A percentile compares a stretch with the other conserved stretches of the same genome.
Evolutionary conservation across 345 rosid genomes (phyloP).

Genomic region (Gossypium sturtianum): DNA sequence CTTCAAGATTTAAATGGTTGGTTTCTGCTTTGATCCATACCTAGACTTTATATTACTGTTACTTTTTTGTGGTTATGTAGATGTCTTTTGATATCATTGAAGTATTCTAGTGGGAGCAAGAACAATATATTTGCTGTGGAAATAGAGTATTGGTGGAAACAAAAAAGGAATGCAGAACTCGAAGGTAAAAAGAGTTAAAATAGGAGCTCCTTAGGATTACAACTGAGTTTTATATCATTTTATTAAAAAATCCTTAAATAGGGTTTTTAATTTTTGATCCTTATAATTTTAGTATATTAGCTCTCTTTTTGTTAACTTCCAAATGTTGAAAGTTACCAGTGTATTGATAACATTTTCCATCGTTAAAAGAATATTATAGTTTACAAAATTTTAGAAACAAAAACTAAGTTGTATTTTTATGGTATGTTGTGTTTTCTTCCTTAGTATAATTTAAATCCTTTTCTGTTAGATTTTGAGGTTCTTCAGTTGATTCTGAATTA

Average conservation of each 20-base stretch:
- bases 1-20: too few species aligned
- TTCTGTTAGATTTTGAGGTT: not conserved
- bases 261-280: constrained; percentile 15
- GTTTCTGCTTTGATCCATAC: too few species aligned
- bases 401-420: not conserved
- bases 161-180: constrained; percentile 16
- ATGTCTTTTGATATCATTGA: too few species aligned
- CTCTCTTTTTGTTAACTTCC: constrained; percentile 8
- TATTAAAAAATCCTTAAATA: constrained; percentile 12
- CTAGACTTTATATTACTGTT: too few species aligned
- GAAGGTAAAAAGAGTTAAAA: constrained; percentile 14
- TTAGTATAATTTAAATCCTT: too few species aligned
- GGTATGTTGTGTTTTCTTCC: not conserved
- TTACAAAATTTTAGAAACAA: not conserved
- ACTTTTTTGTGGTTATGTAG: too few species aligned
- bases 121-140: too few species aligned
- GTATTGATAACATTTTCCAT: constrained; percentile 6
- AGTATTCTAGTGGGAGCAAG: too few species aligned
- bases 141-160: not conserved
- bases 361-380: not conserved
- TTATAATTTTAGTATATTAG: not conserved
- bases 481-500: too few species aligned
- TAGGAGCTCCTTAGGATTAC: constrained; percentile 22
- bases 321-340: constrained; percentile 7
- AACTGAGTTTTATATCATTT: constrained; percentile 22